Evolutionary conservation across 441 rosid species (phyloP).

Genomic region (Mallotus japonicus): DNA sequence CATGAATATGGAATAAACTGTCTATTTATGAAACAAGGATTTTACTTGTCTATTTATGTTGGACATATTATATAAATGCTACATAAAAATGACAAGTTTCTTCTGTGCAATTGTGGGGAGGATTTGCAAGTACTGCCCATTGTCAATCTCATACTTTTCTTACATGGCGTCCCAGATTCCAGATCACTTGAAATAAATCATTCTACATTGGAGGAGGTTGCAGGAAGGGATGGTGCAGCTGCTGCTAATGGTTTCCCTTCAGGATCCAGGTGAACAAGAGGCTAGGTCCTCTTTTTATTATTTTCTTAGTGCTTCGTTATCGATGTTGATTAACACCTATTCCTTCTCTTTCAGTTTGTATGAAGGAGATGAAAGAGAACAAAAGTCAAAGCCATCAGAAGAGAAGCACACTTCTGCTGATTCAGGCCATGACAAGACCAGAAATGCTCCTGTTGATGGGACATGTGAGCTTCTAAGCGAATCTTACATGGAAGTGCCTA

Average conservation of each 20-base stretch:
- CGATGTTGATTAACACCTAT: background rate
- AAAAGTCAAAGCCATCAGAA: slow-evolving; percentile 28
- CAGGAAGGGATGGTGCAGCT: slow-evolving; percentile 29
- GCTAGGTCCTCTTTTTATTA: background rate
- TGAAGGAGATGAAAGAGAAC: slow-evolving; percentile 34
- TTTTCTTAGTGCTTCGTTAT: background rate
- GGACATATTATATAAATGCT: too few relatives aligned
- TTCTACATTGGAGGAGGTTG: slow-evolving; percentile 36
- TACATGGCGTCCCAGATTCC: slow-evolving; percentile 41
- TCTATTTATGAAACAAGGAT: background rate
- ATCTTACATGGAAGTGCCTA: slow-evolving; percentile 41
- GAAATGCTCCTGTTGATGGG: slow-evolving; percentile 22
- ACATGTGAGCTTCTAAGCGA: slow-evolving; percentile 38
- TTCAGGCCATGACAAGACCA: slow-evolving; percentile 23
- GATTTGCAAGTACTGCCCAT: background rate
- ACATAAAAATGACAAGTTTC: background rate
- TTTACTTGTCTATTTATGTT: background rate
- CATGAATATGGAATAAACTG: background rate
- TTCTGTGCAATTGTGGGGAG: background rate
- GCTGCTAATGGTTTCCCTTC: slow-evolving; percentile 51
- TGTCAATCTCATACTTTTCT: slow-evolving; percentile 25
- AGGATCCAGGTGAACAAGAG: slow-evolving; percentile 42
- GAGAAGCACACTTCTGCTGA: slow-evolving; percentile 30
- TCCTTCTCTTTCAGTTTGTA: slow-evolving; percentile 38
- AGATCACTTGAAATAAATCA: slow-evolving; percentile 26